These are phyloP conservation scores for Lentinula guzmanii DNA, from an alignment of 768 basidiomycete species.

Conservation along the genomic window DNA sequence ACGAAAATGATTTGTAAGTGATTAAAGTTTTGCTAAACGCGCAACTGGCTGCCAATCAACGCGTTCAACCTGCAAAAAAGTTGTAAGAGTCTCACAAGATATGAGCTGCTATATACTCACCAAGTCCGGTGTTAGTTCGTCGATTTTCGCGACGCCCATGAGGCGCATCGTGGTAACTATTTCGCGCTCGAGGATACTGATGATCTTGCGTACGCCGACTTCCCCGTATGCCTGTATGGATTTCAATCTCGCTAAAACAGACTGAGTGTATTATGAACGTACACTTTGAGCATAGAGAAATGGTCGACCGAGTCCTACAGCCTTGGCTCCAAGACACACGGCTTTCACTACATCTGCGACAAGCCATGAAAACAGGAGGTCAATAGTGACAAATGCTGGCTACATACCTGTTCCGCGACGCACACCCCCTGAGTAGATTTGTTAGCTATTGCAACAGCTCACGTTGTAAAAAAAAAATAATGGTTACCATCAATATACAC, in stretches of 20 bases:
- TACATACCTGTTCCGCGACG: conserved; percentile 67
- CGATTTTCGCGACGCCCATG: conserved; percentile 61
- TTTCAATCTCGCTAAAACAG: background rate
- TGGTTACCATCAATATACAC: conserved; percentile 79
- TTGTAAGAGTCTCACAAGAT: background rate
- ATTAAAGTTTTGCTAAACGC: conserved; percentile 1
- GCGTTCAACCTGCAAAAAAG: conserved; percentile 44
- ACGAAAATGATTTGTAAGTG: no score
- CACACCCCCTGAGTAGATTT: conserved; percentile 41
- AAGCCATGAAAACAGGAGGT: background rate
- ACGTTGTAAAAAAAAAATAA: background rate
- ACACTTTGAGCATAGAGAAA: conserved; percentile 88
- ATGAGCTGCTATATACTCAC: conserved; percentile 25
- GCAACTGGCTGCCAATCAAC: conserved; percentile 58
- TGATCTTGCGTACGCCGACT: conserved; percentile 58
- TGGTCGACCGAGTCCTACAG: conserved; percentile 80
- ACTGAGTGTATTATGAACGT: conserved; percentile 14
- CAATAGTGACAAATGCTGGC: no score
- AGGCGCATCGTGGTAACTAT: conserved; percentile 72
- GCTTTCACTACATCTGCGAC: conserved; percentile 83
- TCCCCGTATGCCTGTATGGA: conserved; percentile 66
- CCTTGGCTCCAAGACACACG: conserved; percentile 80
- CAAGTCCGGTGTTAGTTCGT: conserved; percentile 70
- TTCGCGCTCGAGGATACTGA: conserved; percentile 70
- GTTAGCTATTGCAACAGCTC: background rate